Conservation (phyloP, 441 rosid genomes). For the Erysimum pusillum region DNA sequence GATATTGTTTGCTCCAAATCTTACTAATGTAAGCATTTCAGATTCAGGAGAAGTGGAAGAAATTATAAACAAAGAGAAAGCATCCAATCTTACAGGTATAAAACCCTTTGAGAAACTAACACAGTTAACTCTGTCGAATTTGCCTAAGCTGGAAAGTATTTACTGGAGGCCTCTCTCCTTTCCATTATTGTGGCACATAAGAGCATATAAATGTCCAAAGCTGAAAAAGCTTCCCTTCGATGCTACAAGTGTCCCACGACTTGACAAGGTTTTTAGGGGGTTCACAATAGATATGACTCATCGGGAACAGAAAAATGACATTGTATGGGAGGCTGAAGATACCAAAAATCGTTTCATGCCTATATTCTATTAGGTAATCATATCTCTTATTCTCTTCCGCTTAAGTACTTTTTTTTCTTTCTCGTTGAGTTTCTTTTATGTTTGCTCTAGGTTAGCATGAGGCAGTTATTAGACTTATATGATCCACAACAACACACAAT, state of each 20-base stretch:
- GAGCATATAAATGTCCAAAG: accelerated
- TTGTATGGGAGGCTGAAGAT: conserved; percentile 5
- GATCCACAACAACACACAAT: too few relatives aligned
- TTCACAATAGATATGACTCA: background rate
- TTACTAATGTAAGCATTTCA: background rate
- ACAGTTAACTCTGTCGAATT: accelerated
- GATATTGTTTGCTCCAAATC: conserved; percentile 42
- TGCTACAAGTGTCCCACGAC: conserved; percentile 1
- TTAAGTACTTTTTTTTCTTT: background rate
- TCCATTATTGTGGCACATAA: accelerated
- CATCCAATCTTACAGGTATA: background rate
- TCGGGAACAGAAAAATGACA: background rate
- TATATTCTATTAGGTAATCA: background rate
- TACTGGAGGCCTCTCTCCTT: conserved; percentile 29
- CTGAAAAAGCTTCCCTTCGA: conserved; percentile 39
- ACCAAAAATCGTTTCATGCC: conserved; percentile 10
- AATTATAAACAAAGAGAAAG: conserved; percentile 24
- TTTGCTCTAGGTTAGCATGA: background rate
- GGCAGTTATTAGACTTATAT: too few relatives aligned
- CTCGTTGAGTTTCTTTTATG: too few relatives aligned
- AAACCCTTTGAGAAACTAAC: conserved; percentile 41
- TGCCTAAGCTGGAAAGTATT: conserved; percentile 19
- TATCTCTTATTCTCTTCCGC: background rate
- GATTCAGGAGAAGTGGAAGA: background rate
- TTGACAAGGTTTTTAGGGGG: background rate